Evolutionary conservation across 495 filamentous ascomycete genomes (phyloP), one percentile per base, ranked within the genome.

Genomic region (Massariosphaeria phaeospora): DNA sequence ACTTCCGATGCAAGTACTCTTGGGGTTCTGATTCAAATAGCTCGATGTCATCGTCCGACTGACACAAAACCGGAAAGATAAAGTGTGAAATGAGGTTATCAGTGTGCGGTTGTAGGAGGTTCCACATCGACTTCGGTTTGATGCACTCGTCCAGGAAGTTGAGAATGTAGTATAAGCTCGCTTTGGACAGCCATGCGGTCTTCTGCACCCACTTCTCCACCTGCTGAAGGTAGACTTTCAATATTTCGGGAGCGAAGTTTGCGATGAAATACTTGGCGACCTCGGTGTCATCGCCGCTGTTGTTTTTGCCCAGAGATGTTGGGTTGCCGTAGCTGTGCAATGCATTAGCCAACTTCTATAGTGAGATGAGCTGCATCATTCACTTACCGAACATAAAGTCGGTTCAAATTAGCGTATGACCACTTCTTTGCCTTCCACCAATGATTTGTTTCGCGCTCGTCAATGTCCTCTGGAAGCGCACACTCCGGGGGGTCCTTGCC

Each of bases 381-480:
- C n/a, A 66, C 80, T 38, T 75, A 91, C 87, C 91, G 79, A 53
- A 96, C 91, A 69, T 91, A 98, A 10, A 97, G 80, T 58, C 93
- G 80, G 70, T 98, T 98, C 49, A 98, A 74, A 71, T 96, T 97
- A 60, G 88, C 91, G 68, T 96, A 97, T 5, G 91, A 85, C 94
- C 93, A 97, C 71, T 97, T 98, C 85, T 97, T 98, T 47, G 89
- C 86, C 77, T 97, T 98, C 91, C 93, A 98, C 91, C 93, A 98
- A 67, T 96, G 88, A 67, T 95, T 90, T 48, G 81, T 77, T 68
- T 96, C 94, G 24, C 94, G 81, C 65, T 97, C 94, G 17, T 88
- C 81, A 35, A 85, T 73, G 38, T 95, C 89, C 35, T 95, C 91
- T 45, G 75, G 67, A 77, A 97, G 82, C 5, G 89, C 83, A 57